Percentiles rank a stretch among this genome's conserved stretches.
phyloP scores from a whole-genome alignment of 129 eudicot genomes.

The Flaveria linearis region DNA sequence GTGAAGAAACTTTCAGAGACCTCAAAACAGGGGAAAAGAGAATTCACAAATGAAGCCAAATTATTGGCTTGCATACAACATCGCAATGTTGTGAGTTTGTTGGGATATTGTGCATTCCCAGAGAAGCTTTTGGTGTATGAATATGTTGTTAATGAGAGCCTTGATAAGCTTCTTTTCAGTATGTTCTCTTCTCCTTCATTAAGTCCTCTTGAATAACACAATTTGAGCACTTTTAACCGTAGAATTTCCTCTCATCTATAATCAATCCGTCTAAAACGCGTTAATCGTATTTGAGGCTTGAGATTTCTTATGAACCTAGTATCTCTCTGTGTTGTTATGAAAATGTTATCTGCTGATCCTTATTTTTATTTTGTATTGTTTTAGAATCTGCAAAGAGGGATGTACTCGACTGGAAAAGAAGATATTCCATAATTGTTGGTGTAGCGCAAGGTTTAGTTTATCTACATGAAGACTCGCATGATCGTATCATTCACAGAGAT shows the following conservation, averaged over 20 bases:
- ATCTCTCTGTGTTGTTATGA: no score
- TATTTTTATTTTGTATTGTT: not conserved
- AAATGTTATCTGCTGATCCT: not conserved
- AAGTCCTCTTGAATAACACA: no score
- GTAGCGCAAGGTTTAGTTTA: conserved; percentile 74
- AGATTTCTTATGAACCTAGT: no score
- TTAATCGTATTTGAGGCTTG: no score
- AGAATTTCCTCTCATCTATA: no score
- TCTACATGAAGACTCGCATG: conserved; percentile 74
- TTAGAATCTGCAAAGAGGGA: conserved; percentile 49
- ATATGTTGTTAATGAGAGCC: conserved; percentile 72
- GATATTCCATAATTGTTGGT: conserved; percentile 58
- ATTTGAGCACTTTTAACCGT: no score
- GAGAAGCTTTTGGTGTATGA: conserved; percentile 86
- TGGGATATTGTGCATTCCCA: conserved; percentile 60
- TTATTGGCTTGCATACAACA: conserved; percentile 73
- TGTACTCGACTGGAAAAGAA: conserved; percentile 66
- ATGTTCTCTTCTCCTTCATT: conserved; percentile 32
- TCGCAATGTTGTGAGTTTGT: conserved; percentile 68
- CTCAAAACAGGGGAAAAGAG: conserved; percentile 72
- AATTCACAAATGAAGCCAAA: conserved; percentile 72
- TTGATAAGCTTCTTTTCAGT: conserved; percentile 87
- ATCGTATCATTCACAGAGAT: conserved; percentile 76
- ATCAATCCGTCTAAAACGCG: no score
- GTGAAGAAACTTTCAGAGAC: conserved; percentile 70